Evolutionary conservation across 2,329 filamentous ascomycete species (phyloP), one percentile per base, ranked within the genome.

Genomic region (Cladosporium halotolerans): DNA sequence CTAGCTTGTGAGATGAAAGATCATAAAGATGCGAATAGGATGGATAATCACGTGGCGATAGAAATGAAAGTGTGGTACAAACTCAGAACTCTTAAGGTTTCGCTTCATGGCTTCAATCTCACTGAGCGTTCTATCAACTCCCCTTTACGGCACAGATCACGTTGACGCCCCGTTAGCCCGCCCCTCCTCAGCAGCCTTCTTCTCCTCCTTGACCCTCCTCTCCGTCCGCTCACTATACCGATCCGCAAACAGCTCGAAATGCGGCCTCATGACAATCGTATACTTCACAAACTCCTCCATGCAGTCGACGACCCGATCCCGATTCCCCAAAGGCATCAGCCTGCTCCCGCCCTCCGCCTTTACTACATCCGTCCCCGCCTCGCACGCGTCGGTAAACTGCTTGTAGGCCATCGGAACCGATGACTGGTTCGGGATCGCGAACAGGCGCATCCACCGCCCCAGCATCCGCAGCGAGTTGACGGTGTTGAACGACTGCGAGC

Each of bases 241-340:
- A 68, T 86, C 82, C 1, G 72, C 76, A 63, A 86, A 85, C 2
- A 85, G 65, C 23, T 75, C 75, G 57, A 84, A 76, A 58, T 84
- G 79, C 19, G 78, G 77, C 50, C 81, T 69, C 81, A 86, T 84
- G 1, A 86, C 57, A 28, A 86, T 75, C 0, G 81, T 85, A 61
- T 83, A 85, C 65, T 86, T 85, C 3, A 86, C 82, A 66, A 86
- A 78, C 65, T 86, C 84, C 68, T 86, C 83, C 78, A 85, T 84
- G 57, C 68, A 67, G n/a, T 65, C 63, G 0, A 65, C 61, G 2
- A 48, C 64, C 39, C 63, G 34, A 38, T 65, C 63, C 1, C 63
- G 57, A 23, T 65, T 65, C 9, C 60, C 58, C 3, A 55, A 58
- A 2, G 56, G 52, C 58, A 60, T 59, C 10, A 65, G 43, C n/a